phyloP scores from a whole-genome alignment of 2,329 filamentous ascomycete species.

The Chrysoporthe deuterocubensis region DNA sequence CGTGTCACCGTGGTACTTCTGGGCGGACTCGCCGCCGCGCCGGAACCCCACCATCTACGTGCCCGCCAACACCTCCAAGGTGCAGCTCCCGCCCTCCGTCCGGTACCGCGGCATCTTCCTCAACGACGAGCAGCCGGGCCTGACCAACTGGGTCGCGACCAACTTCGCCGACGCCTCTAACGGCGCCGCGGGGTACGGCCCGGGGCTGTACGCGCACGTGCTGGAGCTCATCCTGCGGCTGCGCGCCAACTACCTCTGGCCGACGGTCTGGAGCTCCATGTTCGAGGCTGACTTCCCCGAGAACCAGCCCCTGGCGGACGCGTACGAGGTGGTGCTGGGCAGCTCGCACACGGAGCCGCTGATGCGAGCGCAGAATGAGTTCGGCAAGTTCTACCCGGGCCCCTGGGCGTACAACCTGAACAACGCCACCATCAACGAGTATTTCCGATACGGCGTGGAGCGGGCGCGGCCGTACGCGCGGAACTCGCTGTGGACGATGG shows the following conservation, averaged over 20 bases:
- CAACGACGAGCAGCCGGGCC: constrained; percentile 70
- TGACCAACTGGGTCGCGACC: constrained; percentile 66
- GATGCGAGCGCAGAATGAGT: constrained; percentile 64
- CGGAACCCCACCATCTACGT: constrained; percentile 59
- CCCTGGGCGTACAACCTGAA: constrained; percentile 73
- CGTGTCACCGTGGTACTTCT: constrained; percentile 72
- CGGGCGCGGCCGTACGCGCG: constrained; percentile 69
- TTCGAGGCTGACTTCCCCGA: constrained; percentile 72
- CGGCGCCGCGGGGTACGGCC: constrained; percentile 52
- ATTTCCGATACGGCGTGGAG: constrained; percentile 69
- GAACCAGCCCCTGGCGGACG: constrained; percentile 71
- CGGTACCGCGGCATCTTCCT: constrained; percentile 73
- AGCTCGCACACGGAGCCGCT: constrained; percentile 77
- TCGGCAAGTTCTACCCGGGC: constrained; percentile 57
- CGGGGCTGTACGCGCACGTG: constrained; percentile 70
- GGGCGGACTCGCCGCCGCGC: constrained; percentile 63
- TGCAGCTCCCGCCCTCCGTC: constrained; percentile 63
- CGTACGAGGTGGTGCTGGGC: constrained; percentile 75
- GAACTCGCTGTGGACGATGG: constrained; percentile 67
- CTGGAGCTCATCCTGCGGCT: constrained; percentile 73
- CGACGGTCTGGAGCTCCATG: constrained; percentile 67
- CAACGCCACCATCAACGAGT: constrained; percentile 68
- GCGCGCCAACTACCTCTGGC: constrained; percentile 77
- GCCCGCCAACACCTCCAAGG: constrained; percentile 48
- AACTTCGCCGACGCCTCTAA: constrained; percentile 50